phyloP scores from a whole-genome alignment of 257 asterid genomes.

The Coffea eugenioides region DNA sequence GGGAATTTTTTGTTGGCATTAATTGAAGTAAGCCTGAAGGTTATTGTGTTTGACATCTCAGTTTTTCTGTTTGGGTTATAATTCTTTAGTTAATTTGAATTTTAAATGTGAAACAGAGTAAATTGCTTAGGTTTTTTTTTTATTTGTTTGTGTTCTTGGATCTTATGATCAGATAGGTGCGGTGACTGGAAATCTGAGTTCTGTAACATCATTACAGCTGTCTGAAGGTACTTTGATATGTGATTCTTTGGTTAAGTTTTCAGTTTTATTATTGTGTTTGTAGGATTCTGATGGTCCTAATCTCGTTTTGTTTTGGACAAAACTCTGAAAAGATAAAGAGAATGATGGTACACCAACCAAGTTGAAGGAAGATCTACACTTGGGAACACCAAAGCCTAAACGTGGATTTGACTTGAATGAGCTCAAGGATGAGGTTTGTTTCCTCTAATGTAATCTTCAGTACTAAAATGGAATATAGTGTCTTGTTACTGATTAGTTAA shows the following conservation, averaged over 20 bases:
- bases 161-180: conserved; percentile 45
- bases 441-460: not conserved
- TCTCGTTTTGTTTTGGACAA: not conserved
- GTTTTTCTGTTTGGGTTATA: too few relatives aligned
- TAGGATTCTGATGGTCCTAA: conserved; percentile 5
- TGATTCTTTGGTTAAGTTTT: not conserved
- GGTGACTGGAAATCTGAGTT: conserved; percentile 49
- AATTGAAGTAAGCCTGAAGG: too few relatives aligned
- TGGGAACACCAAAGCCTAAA: conserved; percentile 22
- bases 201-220: conserved; percentile 60
- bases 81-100: not conserved
- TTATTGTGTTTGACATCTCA: too few relatives aligned
- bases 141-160: not conserved
- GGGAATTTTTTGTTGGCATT: too few relatives aligned
- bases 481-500: not conserved
- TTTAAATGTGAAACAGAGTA: too few relatives aligned
- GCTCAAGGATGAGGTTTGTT: conserved; percentile 69
- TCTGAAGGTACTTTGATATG: conserved; percentile 53
- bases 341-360: conserved; percentile 28
- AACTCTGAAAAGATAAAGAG: conserved; percentile 25
- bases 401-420: conserved; percentile 35
- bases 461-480: not conserved
- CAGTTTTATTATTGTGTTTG: not conserved
- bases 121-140: not conserved
- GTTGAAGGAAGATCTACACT: conserved; percentile 34